Base-by-base conservation (phyloP, 2,329 filamentous ascomycete species). In the Xylariaceae sp. region DNA sequence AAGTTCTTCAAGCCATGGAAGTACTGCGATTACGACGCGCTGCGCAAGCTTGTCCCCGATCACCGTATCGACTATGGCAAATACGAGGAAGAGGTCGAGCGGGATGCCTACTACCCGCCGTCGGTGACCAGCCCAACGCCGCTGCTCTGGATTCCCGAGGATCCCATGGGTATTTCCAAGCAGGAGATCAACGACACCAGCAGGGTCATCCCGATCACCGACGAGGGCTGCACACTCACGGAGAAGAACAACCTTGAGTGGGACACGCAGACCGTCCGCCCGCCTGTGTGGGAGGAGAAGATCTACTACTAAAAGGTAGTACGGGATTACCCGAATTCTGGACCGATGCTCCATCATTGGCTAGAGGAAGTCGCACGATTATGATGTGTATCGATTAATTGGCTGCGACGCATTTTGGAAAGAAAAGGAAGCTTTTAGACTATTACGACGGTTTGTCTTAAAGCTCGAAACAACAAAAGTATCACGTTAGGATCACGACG, bases 111-210 rank as follows among this genome's bases (percentile, higher is more conserved):
- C 75, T 83, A 83, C 73, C 86, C 92, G 63, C 90, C 91, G 0
- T 82, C 88, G 0, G 80, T 93, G 69, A 82, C 73, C 23, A 79
- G 83, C 61, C 65, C 80, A 66, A 74, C 82, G 1, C 89, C 89
- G 1, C 76, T 90, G 35, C 78, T 96, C n/a, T 96, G 92, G 92
- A 89, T 96, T 57, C 90, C 92, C 0, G 80, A 83, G 59, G 92
- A 96, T 68, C 75, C 81, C 1, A 82, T 86, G 23, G 89, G 90
- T 8, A 83, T 96, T 48, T 90, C 86, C 56, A 80, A 80, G 67
- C 89, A 95, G 71, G 92, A 96, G 73, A 80, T 94, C 56, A 79
- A 79, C 10, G 88, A 94, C 67, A 89, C 88, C 0, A 78, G 78
- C 65, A 84, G 82, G 67, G 82, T 89, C 37, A 89, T 91, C 35